Percentiles rank a stretch among this genome's conserved stretches.
Conservation (phyloP, 2,329 filamentous ascomycete species). For the Keithomyces neogunnii region DNA sequence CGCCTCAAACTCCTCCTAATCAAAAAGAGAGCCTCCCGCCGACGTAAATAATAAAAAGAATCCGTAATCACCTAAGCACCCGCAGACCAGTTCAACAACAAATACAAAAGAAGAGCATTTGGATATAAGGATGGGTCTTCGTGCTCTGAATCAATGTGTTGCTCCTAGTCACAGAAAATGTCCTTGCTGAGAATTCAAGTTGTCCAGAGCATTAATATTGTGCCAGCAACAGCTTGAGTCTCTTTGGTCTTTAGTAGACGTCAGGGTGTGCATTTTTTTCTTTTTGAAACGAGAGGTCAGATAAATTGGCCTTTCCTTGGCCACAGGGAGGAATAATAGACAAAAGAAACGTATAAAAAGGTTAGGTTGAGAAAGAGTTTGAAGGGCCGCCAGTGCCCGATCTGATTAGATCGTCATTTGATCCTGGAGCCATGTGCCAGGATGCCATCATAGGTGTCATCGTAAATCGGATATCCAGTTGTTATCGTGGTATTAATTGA, state of each 20-base stretch:
- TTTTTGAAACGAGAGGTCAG: neutral
- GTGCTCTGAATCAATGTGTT: neutral
- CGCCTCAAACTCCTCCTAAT: constrained; percentile 1
- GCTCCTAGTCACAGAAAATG: neutral
- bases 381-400: constrained; percentile 1
- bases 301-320: neutral
- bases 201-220: neutral
- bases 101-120: neutral
- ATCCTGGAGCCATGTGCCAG: neutral
- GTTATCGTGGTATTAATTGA: constrained; percentile 1
- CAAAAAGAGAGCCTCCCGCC: neutral
- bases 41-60: neutral
- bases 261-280: neutral
- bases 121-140: neutral
- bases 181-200: neutral
- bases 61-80: no score
- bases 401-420: constrained; percentile 1
- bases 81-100: neutral
- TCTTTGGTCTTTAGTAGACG: neutral
- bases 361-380: neutral
- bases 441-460: constrained; percentile 5
- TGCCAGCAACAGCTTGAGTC: no score
- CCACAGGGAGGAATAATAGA: neutral
- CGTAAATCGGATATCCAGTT: constrained; percentile 4
- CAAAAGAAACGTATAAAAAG: neutral